phyloP scores from a whole-genome alignment of 257 asterid species.

The Nicotiana noctiflora region DNA sequence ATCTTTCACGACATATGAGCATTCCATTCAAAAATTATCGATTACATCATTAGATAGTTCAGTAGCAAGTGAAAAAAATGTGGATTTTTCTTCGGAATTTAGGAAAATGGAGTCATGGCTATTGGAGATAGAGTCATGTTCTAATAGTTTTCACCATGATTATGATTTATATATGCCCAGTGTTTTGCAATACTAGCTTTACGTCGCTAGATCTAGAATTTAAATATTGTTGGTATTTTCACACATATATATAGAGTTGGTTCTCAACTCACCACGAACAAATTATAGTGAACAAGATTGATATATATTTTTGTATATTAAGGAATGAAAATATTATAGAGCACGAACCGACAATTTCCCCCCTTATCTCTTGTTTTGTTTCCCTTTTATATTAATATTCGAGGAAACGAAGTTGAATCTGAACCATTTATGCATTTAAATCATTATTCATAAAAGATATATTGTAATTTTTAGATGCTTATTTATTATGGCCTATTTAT shows the following conservation, averaged over 20 bases:
- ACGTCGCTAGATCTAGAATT: background rate
- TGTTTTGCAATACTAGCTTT: background rate
- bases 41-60: conserved; percentile 8
- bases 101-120: conserved; percentile 47
- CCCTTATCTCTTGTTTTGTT: no score
- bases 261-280: background rate
- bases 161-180: conserved; percentile 28
- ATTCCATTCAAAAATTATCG: conserved; percentile 8
- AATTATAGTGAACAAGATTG: background rate
- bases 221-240: background rate
- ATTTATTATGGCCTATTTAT: background rate
- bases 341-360: no score
- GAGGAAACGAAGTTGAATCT: background rate
- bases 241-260: background rate
- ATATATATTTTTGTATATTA: background rate
- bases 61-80: background rate
- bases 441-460: no score
- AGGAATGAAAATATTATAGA: no score
- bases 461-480: background rate
- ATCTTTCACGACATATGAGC: conserved; percentile 31
- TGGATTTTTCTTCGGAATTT: conserved; percentile 12
- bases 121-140: conserved; percentile 35
- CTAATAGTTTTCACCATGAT: conserved; percentile 16
- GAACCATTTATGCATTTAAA: background rate
- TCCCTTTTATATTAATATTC: no score